Percentiles rank a stretch among this genome's conserved stretches.
phyloP scores from a whole-genome alignment of 805 yeast species.

The Pichia californica region DNA sequence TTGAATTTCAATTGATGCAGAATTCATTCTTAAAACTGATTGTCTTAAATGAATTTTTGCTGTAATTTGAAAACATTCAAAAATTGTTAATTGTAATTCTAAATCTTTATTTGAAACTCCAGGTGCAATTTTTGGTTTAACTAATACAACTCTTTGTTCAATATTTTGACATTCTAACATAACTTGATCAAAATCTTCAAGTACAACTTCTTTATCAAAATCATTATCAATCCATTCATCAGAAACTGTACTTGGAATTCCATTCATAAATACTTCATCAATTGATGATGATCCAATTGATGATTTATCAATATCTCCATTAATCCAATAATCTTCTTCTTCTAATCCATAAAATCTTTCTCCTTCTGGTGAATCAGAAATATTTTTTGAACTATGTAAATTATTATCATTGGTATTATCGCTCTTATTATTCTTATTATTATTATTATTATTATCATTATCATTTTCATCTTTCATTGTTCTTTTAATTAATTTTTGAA shows the following conservation, averaged over 20 bases:
- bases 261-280: slow-evolving; percentile 4
- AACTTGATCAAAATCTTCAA: slow-evolving; percentile 31
- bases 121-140: slow-evolving; percentile 50
- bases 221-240: slow-evolving; percentile 16
- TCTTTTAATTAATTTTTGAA: slow-evolving; percentile 33
- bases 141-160: slow-evolving; percentile 41
- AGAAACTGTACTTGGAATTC: slow-evolving; percentile 6
- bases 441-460: slow-evolving; percentile 6
- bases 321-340: slow-evolving; percentile 9
- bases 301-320: slow-evolving; percentile 3
- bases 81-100: slow-evolving; percentile 60
- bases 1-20: slow-evolving; percentile 59
- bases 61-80: slow-evolving; percentile 65
- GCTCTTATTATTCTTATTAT: not conserved
- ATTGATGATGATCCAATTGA: slow-evolving; percentile 19
- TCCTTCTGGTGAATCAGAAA: slow-evolving; percentile 4
- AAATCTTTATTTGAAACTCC: slow-evolving; percentile 39
- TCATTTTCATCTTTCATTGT: slow-evolving; percentile 13
- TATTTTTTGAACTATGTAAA: not conserved
- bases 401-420: not conserved
- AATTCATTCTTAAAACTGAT: slow-evolving; percentile 52
- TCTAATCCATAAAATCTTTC: slow-evolving; percentile 7
- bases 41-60: slow-evolving; percentile 64
- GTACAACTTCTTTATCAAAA: slow-evolving; percentile 20
- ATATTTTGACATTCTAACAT: slow-evolving; percentile 33